Base-by-base conservation (phyloP, 225 moss, liverwort and hornwort species). In the Polytrichum commune region DNA sequence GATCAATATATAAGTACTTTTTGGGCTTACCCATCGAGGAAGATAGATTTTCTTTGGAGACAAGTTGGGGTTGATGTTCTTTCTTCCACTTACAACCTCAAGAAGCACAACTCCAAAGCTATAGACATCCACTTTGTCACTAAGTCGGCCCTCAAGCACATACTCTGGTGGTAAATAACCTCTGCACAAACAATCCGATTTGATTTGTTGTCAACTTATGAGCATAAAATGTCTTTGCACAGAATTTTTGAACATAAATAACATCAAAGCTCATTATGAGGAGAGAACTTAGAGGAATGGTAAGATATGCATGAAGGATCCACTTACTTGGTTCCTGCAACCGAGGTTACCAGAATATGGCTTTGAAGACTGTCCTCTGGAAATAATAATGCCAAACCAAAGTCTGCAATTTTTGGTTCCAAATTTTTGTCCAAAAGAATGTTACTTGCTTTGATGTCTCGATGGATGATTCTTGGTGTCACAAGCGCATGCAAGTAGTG, bases 111-210 rank as follows among this genome's bases (percentile, higher is more conserved):
- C 81, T n/a, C 88, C 83, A 62, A 80, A 90, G 66, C 81, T 85
- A 57, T 78, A 87, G 8, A 88, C 76, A 30, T 90, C 90, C 9
- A 81, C 81, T 83, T 90, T 90, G 25, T 85, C 90, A 62, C 84
- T 87, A 30, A 90, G 25, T 78, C 85, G 85, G 10, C 80, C 82
- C 3, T 76, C 78, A 23, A 70, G 30, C 7, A 82, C 82, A 69
- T 88, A 82, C 67, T 88, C 87, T 29, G 87, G 86, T 70, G 87
- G 78, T 46, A 89, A 29, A 64, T 89, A 86, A 0, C 83, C 86
- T 55, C 83, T 73, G 30, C 29, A 55, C 7, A 5, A 6, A 69
- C 2, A 64, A 1, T 58, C 20, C 20, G 0, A 57, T 19, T 57
- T 5, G 20, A 57, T 57, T 22, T 57, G 57, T 57, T 19, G 19